Evolutionary conservation across 352 stramenopile genomes (phyloP).

Genomic region (Saprolegnia parasitica): DNA sequence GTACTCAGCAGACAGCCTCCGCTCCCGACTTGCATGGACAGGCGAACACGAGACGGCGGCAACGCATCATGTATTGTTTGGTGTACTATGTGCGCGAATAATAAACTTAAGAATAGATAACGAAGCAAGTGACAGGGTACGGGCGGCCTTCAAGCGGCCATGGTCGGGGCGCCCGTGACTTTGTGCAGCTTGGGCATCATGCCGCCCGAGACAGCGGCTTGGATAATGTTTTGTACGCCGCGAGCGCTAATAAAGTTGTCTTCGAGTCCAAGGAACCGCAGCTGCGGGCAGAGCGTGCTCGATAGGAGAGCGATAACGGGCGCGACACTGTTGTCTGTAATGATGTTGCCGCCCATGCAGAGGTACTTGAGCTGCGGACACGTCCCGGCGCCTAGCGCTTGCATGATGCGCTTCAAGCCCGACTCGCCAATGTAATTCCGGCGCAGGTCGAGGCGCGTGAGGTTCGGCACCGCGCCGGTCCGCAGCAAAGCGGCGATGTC

Average conservation of each 20-base stretch:
- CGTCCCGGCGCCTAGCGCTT: slow-evolving; percentile 42
- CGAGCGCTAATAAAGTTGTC: slow-evolving; percentile 77
- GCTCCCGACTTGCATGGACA: too few species aligned
- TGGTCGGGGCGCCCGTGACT: slow-evolving; percentile 19
- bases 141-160: slow-evolving; percentile 4
- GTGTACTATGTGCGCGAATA: neutral
- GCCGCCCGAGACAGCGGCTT: slow-evolving; percentile 58
- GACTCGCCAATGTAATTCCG: slow-evolving; percentile 81
- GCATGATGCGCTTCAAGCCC: slow-evolving; percentile 68
- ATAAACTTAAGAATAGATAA: slow-evolving; percentile 17
- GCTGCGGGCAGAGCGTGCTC: slow-evolving; percentile 56
- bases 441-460: slow-evolving; percentile 63
- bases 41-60: too few species aligned
- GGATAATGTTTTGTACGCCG: slow-evolving; percentile 71
- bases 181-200: slow-evolving; percentile 85
- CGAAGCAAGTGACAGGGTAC: too few species aligned
- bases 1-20: neutral
- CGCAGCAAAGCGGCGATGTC: slow-evolving; percentile 69
- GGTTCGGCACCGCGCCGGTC: slow-evolving; percentile 55
- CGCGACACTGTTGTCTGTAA: slow-evolving; percentile 74
- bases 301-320: slow-evolving; percentile 60
- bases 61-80: too few species aligned
- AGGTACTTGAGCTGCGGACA: slow-evolving; percentile 70
- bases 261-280: slow-evolving; percentile 74
- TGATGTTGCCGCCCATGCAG: slow-evolving; percentile 82